Percentiles rank a stretch among this genome's conserved stretches.
These are phyloP conservation scores for Sarocladium brachiariae DNA, from an alignment of 2,329 filamentous ascomycete genomes.

Conservation along the genomic window DNA sequence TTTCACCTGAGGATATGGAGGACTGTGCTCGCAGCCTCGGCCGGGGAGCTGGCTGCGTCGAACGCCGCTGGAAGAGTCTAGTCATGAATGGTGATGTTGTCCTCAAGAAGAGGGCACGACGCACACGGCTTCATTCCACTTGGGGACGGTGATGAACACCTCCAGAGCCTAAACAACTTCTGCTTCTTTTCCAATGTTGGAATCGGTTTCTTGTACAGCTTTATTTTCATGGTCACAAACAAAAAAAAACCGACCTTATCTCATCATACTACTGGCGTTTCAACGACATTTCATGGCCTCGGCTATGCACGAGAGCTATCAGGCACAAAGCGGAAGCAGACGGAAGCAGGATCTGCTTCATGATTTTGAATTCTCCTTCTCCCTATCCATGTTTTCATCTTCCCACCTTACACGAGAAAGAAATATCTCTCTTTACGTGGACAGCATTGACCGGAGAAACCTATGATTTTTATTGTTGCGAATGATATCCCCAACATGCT, in stretches of 20 bases:
- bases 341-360: neutral
- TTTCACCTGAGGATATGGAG: slow-evolving; percentile 59
- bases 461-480: neutral
- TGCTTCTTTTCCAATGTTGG: neutral
- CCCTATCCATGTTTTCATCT: neutral
- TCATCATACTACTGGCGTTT: neutral
- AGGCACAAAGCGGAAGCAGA: slow-evolving; percentile 1
- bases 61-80: slow-evolving; percentile 56
- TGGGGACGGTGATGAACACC: slow-evolving; percentile 27
- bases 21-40: slow-evolving; percentile 59
- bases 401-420: too few species aligned
- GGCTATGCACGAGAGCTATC: neutral
- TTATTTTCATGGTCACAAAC: slow-evolving; percentile 1
- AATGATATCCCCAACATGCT: slow-evolving; percentile 7
- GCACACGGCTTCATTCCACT: slow-evolving; percentile 45
- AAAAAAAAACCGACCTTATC: too few species aligned
- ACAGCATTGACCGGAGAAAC: neutral
- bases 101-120: slow-evolving; percentile 41
- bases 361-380: slow-evolving; percentile 1
- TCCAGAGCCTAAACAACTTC: neutral
- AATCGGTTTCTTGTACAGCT: neutral
- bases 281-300: neutral
- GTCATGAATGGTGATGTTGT: slow-evolving; percentile 53
- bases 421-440: too few species aligned
- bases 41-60: slow-evolving; percentile 50